Evolutionary conservation across 2,329 filamentous ascomycete genomes (phyloP).

Genomic region (Claviceps africana): DNA sequence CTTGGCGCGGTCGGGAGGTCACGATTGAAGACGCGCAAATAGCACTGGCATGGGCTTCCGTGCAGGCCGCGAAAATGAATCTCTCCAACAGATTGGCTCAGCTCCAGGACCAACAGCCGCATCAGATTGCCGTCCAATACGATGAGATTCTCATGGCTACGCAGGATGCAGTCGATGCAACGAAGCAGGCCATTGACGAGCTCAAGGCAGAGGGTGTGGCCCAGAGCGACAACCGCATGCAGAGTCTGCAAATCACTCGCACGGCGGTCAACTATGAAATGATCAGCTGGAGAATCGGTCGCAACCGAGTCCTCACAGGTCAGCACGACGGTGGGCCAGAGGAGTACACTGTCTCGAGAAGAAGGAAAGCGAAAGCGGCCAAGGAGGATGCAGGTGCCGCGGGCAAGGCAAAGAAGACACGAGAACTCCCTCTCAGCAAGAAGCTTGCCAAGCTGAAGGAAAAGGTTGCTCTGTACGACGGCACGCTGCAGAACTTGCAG

Average conservation of each 20-base stretch:
- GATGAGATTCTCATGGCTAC: conserved; percentile 81
- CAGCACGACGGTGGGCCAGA: conserved; percentile 58
- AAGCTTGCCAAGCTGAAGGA: conserved; percentile 73
- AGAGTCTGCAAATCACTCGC: conserved; percentile 80
- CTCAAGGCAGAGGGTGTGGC: conserved; percentile 69
- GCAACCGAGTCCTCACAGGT: conserved; percentile 83
- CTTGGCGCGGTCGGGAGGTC: conserved; percentile 75
- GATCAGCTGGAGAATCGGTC: conserved; percentile 86
- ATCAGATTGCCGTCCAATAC: conserved; percentile 71
- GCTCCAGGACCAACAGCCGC: conserved; percentile 30
- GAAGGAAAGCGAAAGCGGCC: conserved; percentile 28
- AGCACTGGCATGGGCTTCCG: conserved; percentile 64
- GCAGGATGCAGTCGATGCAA: conserved; percentile 87
- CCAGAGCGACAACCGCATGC: conserved; percentile 75
- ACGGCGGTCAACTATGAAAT: conserved; percentile 90
- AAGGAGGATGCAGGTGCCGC: conserved; percentile 20
- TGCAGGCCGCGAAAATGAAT: conserved; percentile 38
- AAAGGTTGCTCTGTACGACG: conserved; percentile 79
- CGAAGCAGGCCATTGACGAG: conserved; percentile 86
- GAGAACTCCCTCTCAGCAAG: conserved; percentile 56
- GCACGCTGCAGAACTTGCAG: conserved; percentile 78
- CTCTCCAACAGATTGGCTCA: conserved; percentile 35
- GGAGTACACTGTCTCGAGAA: conserved; percentile 34
- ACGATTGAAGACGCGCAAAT: conserved; percentile 88
- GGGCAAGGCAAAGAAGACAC: conserved; percentile 25